Evolutionary conservation across 2,329 filamentous ascomycete species (phyloP), one percentile per base, ranked within the genome.

Genomic region (Aspergillus latus): DNA sequence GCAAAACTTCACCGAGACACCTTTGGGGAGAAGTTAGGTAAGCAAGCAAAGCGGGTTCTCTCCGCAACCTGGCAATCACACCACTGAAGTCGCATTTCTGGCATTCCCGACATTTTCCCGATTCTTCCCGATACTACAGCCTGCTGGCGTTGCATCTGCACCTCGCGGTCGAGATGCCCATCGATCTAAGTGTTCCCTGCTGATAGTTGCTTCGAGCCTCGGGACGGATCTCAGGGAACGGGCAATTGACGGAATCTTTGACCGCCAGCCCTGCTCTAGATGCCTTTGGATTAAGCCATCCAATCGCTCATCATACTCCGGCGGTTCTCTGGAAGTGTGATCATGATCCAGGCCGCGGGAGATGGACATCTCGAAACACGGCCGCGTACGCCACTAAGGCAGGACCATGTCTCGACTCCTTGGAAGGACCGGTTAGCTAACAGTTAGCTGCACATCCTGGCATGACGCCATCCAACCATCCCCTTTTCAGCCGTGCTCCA

Each of bases 361-460:
- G 63, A 65, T 65, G 61, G 61, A 54, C 61, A 54, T 64, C 61
- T 60, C 61, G 59, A 62, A 61, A 61, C 54, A 52, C 57, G 58
- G 62, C 62, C 57, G 58, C 56, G 61, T 52, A 59, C 59, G 61
- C 61, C 62, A 63, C 62, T 62, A 59, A 63, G 51, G 61, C 61
- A 64, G 58, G 54, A 54, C 62, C 54, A 57, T 62, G 61, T 63
- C 54, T 64, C 54, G 54, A 60, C 54, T 64, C 28, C 37, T 57
- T 61, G 59, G 44, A 21, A 21, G 21, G 21, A 21, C 21, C 21
- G 21, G 54, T 60, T 16, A 30, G n/a, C 28, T 46, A 46, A 46
- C 16, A 36, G 16, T 42, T 64, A 64, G 63, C 57, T 60, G 60
- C 63, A 62, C 62, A 62, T 64, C 62, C 60, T 57, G 40, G 32